Base-by-base conservation (phyloP, 306 rosid genomes). In the Rosa lucieae region DNA sequence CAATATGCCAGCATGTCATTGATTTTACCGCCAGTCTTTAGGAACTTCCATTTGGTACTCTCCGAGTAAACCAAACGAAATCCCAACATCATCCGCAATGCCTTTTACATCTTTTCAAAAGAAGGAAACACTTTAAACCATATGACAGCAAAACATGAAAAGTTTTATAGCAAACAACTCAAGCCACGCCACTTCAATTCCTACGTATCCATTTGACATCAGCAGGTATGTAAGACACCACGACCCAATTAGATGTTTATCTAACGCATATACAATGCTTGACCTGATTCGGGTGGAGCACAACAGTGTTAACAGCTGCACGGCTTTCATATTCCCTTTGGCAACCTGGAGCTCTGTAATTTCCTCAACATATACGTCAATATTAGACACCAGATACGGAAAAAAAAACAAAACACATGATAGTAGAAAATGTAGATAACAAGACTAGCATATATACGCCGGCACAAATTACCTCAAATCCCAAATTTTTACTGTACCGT, bases 251-350 rank as follows among this genome's bases (percentile, higher is more conserved):
- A 23, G 0, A 47, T 23, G 5, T 63, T 43, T 62, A 23, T 69
- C 51, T 48, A 20, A 66, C 26, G 23, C 18, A 65, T 37, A 14
- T 37, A 75, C n/a, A 78, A 76, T 68, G 78, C 46, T 10, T 77
- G 59, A 95, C 99, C 97, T 95, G 98, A 85, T 95, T 95, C 23
- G 97, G 98, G 83, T 95, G 99, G 42, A 95, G 89, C 78, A 95
- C 99, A 86, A 95, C 98, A 78, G 98, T 91, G 87, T 95, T 93
- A 81, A 93, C 98, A 44, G 99, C 97, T 35, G 94, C 99, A 59
- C 99, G 97, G 70, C 98, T 95, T 90, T 95, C 99, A 82, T 95
- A 95, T 84, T 95, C 99, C 86, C 99, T 88, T 84, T 95, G 99
- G 86, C 97, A 95, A 79, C 97, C 98, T 15, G 98, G 98, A 26